Base-by-base conservation (phyloP, 768 basidiomycete genomes). In the Gymnopilus dilepis region DNA sequence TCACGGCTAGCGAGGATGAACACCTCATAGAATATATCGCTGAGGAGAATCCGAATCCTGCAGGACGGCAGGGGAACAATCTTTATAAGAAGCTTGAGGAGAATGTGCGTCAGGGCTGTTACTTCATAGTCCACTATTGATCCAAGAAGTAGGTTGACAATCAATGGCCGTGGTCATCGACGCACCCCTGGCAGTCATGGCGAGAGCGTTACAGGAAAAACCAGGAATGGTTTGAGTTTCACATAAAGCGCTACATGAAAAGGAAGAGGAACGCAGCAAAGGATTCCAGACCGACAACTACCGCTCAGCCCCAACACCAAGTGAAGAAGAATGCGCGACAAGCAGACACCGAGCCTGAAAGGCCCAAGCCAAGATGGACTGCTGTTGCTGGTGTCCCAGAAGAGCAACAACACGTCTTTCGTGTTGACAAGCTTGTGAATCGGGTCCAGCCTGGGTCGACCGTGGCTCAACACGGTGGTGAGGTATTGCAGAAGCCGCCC, bases 161-260 rank as follows among this genome's bases (percentile, higher is more conserved):
- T 0, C 72, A 69, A 61, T 88, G 86, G 85, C 72, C 77, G 11
- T 89, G 86, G 84, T 72, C 80, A n/a, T 62, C 51, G 17, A 72
- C 70, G 6, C 89, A 88, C 69, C 3, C 86, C 2, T 84, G 79
- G 84, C 77, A 78, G n/a, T 86, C 86, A 4, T 90, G 89, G 89
- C 81, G 86, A 22, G 80, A 85, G 47, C 78, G 82, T n/a, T 90
- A 89, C 64, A 74, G 69, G 61, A 84, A 77, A 62, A 76, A 88
- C 51, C 52, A 75, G 38, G 65, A 33, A 0, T 22, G 64, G 0
- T 87, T 85, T 54, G 79, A 88, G 61, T 26, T 9, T 2, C 53
- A 47, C n/a, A 87, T 89, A 9, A 53, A 48, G 53, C 41, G 24
- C 8, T 50, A 59, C 37, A 37, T 58, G 37, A 61, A 50, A 15